These are phyloP conservation scores for Penicillium steckii DNA, from an alignment of 495 filamentous ascomycete species.

Conservation along the genomic window DNA sequence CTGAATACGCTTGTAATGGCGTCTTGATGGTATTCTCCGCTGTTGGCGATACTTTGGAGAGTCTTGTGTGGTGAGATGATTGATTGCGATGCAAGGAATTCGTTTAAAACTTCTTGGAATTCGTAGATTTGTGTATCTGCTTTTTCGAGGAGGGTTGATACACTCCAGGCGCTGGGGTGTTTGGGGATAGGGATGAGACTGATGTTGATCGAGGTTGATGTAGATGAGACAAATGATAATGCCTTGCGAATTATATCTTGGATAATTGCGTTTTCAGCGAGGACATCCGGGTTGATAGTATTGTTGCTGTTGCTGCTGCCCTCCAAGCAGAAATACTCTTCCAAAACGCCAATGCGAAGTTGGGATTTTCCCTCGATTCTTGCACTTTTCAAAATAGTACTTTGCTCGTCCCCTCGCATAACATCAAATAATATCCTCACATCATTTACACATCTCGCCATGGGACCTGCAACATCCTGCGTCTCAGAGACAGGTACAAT, in stretches of 20 bases:
- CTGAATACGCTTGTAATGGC: constrained; percentile 47
- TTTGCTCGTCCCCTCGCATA: constrained; percentile 45
- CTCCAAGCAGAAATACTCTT: constrained; percentile 39
- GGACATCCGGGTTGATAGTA: constrained; percentile 31
- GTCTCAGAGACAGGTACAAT: constrained; percentile 61
- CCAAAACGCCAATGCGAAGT: constrained; percentile 45
- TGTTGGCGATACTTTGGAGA: constrained; percentile 56
- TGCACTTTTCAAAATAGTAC: constrained; percentile 21
- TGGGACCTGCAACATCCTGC: constrained; percentile 61
- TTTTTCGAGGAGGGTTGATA: constrained; percentile 35
- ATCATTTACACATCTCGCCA: constrained; percentile 54
- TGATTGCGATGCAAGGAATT: constrained; percentile 36
- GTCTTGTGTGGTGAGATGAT: constrained; percentile 27
- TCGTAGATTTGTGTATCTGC: constrained; percentile 61
- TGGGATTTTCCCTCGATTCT: background rate
- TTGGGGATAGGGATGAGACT: constrained; percentile 31
- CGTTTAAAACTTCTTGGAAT: constrained; percentile 50
- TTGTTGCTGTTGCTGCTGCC: constrained; percentile 35
- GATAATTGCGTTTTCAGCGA: constrained; percentile 55
- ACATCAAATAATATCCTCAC: constrained; percentile 53
- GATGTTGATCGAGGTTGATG: constrained; percentile 14
- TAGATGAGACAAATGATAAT: constrained; percentile 17
- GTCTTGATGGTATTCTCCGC: constrained; percentile 47
- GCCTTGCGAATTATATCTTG: constrained; percentile 44
- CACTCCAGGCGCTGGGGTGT: constrained; percentile 47